Percentiles rank a stretch among this genome's conserved stretches.
Evolutionary conservation across 306 rosid genomes (phyloP).

Genomic region (Cajanus cajan): DNA sequence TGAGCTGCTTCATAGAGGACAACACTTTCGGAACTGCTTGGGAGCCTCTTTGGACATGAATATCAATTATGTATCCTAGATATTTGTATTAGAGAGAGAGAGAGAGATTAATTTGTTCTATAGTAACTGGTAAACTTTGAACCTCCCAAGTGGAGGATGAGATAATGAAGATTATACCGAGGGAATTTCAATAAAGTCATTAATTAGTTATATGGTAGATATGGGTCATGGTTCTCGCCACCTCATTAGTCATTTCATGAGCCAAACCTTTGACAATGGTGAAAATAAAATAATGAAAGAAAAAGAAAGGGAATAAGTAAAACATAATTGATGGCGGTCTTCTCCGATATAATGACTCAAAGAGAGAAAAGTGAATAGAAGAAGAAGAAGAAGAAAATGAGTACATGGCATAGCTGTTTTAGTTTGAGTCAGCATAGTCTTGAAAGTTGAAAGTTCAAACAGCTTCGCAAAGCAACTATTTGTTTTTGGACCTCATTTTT

Average conservation of each 20-base stretch:
- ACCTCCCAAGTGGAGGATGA: slow-evolving; percentile 31
- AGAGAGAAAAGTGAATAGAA: slow-evolving; percentile 25
- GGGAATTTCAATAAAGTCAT: slow-evolving; percentile 45
- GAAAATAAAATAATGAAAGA: not conserved
- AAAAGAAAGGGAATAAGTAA: not conserved
- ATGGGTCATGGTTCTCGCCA: slow-evolving; percentile 39
- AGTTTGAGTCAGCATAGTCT: slow-evolving; percentile 42
- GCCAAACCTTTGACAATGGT: slow-evolving; percentile 40
- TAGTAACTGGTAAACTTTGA: slow-evolving; percentile 22
- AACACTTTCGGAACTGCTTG: slow-evolving; percentile 54
- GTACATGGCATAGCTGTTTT: slow-evolving; percentile 15
- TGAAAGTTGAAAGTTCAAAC: not conserved
- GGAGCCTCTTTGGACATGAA: slow-evolving; percentile 77
- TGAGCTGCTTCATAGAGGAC: slow-evolving; percentile 57
- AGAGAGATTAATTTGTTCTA: slow-evolving; percentile 31
- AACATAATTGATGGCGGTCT: slow-evolving; percentile 24
- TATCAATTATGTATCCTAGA: not conserved
- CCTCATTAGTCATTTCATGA: slow-evolving; percentile 38
- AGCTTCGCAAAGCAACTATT: not conserved
- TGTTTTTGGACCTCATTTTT: slow-evolving; percentile 35
- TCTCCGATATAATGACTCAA: slow-evolving; percentile 29
- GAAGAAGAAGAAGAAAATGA: slow-evolving; percentile 12
- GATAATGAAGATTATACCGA: slow-evolving; percentile 27
- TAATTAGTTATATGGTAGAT: slow-evolving; percentile 39
- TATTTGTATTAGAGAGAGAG: not conserved